phyloP scores from a whole-genome alignment of 2,329 filamentous ascomycete species.

The Fusarium papillatum region DNA sequence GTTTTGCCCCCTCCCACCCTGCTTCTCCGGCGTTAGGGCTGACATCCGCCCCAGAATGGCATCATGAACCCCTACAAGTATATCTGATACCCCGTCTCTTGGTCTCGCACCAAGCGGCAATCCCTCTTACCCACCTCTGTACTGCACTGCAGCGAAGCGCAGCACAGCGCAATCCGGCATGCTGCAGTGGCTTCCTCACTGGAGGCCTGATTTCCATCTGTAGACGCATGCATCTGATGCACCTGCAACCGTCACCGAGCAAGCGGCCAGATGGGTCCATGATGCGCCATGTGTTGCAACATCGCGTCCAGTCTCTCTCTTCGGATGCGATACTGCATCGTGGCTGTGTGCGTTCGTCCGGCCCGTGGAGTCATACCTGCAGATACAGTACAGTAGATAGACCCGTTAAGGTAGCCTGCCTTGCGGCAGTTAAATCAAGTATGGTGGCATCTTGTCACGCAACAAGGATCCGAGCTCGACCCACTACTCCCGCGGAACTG shows the following conservation, averaged over 20 bases:
- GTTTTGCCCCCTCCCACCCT: slow-evolving; percentile 6
- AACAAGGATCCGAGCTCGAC: background rate
- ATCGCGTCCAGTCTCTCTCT: slow-evolving; percentile 7
- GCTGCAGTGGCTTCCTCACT: slow-evolving; percentile 24
- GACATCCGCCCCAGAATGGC: slow-evolving; percentile 75
- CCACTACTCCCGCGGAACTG: background rate
- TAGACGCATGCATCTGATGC: background rate
- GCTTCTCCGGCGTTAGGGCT: slow-evolving; percentile 36
- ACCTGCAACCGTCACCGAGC: slow-evolving; percentile 2
- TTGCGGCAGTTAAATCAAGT: slow-evolving; percentile 11
- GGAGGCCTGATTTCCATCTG: slow-evolving; percentile 15
- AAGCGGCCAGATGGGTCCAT: slow-evolving; percentile 3
- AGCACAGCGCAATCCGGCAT: background rate
- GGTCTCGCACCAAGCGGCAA: slow-evolving; percentile 26
- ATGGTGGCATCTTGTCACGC: slow-evolving; percentile 4
- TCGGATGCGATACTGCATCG: background rate
- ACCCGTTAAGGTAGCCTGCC: slow-evolving; percentile 7
- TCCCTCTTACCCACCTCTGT: slow-evolving; percentile 20
- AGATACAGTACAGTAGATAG: slow-evolving; percentile 7
- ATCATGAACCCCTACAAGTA: slow-evolving; percentile 99
- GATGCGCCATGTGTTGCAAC: slow-evolving; percentile 2
- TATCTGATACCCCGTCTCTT: slow-evolving; percentile 62
- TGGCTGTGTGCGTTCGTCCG: slow-evolving; percentile 7
- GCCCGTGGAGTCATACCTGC: background rate
- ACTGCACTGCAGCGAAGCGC: background rate